These are phyloP conservation scores for Pseudoperonospora humuli DNA, from an alignment of 352 stramenopile genomes.

Conservation along the genomic window DNA sequence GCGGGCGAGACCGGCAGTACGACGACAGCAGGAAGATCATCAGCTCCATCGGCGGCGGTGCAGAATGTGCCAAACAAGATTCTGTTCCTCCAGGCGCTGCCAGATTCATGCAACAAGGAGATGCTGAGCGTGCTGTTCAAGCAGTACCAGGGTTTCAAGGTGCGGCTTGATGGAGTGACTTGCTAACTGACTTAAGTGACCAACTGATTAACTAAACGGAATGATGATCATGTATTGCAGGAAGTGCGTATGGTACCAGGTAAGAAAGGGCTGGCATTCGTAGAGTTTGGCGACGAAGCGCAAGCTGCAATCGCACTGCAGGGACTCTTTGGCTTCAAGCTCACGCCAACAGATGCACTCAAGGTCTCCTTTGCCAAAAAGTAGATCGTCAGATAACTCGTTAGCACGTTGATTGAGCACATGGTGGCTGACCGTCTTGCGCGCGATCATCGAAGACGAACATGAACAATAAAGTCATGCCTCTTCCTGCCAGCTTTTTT, in stretches of 20 bases:
- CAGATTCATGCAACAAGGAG: slow-evolving; percentile 92
- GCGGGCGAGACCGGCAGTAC: slow-evolving; percentile 13
- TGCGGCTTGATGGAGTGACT: slow-evolving; percentile 23
- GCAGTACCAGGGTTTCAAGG: slow-evolving; percentile 94
- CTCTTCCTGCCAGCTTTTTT: too few relatives aligned
- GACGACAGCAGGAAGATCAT: background rate
- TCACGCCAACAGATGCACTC: slow-evolving; percentile 73
- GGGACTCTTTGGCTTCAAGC: slow-evolving; percentile 76
- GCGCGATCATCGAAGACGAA: too few relatives aligned
- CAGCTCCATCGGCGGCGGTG: slow-evolving; percentile 23
- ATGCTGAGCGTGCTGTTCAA: slow-evolving; percentile 96
- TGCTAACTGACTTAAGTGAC: too few relatives aligned
- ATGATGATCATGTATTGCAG: slow-evolving; percentile 20
- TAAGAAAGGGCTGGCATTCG: slow-evolving; percentile 91
- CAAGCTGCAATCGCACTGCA: slow-evolving; percentile 77
- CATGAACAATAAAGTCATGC: too few relatives aligned
- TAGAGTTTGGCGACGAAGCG: slow-evolving; percentile 91
- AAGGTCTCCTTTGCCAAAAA: slow-evolving; percentile 85
- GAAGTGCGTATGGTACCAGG: slow-evolving; percentile 93
- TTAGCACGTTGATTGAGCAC: too few relatives aligned
- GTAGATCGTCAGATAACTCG: slow-evolving; percentile 22
- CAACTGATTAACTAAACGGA: too few relatives aligned
- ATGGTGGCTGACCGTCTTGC: too few relatives aligned
- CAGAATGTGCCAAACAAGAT: slow-evolving; percentile 87
- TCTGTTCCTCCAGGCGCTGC: slow-evolving; percentile 90